Evolutionary conservation across 768 basidiomycete genomes (phyloP), one percentile per base, ranked within the genome.

Genomic region (Suillus variegatus): DNA sequence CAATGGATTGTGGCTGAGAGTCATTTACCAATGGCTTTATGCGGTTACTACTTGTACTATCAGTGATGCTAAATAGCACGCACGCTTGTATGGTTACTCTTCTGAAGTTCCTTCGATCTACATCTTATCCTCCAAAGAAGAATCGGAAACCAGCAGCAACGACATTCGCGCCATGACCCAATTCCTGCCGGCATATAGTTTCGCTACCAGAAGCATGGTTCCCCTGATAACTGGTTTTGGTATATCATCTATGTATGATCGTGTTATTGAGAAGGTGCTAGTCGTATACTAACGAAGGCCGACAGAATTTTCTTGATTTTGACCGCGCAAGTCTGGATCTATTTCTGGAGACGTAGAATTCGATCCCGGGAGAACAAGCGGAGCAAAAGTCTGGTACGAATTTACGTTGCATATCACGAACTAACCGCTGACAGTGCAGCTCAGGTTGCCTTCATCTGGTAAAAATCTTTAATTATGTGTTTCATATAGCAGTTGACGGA

Each of bases 371-470:
- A 58, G 41, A 58, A 6, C 25, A 41, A 1, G 18, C 40, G 18
- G 22, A 58, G 0, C 22, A 25, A 58, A 41, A 4, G 10, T 41
- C 8, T 58, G 16, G 57, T 58, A 58, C 2, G 57, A 18, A 28
- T 58, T 6, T 9, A 41, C 7, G 40, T 18, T 38, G 16, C 25
- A 41, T 18, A 41, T 14, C 40, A 10, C 28, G 12, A 25, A 28
- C 22, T 41, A 12, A 9, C 18, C 16, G 16, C 25, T 58, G 57
- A 58, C 40, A 41, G 25, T 28, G 1, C 9, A 18, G 16, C 28
- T 18, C 18, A 58, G 57, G 57, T 58, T 41, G 22, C 22, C 40
- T 18, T 41, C 40, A 58, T 58, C 40, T 58, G 57, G 57, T 58
- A 18, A 40, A 22, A 38, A 25, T n/a, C 7, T 56, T 3, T 14